These are phyloP conservation scores for Raphidocelis subcapitata DNA, from an alignment of 139 green algal species.

Conservation along the genomic window DNA sequence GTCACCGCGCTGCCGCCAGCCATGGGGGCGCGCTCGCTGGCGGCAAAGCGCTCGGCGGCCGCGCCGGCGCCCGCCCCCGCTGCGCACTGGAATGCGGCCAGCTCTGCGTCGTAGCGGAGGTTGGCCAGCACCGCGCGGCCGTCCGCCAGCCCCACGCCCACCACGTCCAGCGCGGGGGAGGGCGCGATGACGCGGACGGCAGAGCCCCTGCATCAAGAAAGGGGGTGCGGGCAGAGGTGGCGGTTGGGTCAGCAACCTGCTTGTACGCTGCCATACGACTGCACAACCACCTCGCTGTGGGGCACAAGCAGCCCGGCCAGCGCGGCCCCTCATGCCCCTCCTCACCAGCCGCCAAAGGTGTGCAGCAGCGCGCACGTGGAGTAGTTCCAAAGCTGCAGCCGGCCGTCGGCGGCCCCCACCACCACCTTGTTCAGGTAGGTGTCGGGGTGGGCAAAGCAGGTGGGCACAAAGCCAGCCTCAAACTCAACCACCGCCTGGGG, in stretches of 20 bases:
- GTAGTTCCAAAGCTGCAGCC: constrained; percentile 93
- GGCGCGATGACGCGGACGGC: constrained; percentile 62
- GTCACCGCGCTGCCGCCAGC: constrained; percentile 32
- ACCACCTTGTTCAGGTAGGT: constrained; percentile 99
- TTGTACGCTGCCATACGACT: no score
- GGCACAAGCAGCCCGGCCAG: no score
- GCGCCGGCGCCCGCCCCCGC: constrained; percentile 64
- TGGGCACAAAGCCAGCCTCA: constrained; percentile 42
- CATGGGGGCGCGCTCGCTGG: neutral
- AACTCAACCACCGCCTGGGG: constrained; percentile 26
- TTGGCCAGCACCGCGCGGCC: constrained; percentile 87
- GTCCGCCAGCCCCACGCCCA: constrained; percentile 88
- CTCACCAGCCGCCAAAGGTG: constrained; percentile 68
- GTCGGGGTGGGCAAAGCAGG: constrained; percentile 89
- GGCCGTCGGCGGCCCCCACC: constrained; percentile 68
- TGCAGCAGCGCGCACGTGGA: constrained; percentile 61
- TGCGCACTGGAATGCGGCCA: constrained; percentile 69
- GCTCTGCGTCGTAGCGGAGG: constrained; percentile 40
- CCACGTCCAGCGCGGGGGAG: constrained; percentile 91
- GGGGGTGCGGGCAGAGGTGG: no score
- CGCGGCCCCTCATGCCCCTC: no score
- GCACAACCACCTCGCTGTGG: no score
- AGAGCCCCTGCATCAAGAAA: constrained; percentile 3
- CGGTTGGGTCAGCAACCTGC: no score
- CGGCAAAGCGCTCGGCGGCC: constrained; percentile 14